Evolutionary conservation across 495 filamentous ascomycete genomes (phyloP).

Genomic region (Talaromyces thailandensis): DNA sequence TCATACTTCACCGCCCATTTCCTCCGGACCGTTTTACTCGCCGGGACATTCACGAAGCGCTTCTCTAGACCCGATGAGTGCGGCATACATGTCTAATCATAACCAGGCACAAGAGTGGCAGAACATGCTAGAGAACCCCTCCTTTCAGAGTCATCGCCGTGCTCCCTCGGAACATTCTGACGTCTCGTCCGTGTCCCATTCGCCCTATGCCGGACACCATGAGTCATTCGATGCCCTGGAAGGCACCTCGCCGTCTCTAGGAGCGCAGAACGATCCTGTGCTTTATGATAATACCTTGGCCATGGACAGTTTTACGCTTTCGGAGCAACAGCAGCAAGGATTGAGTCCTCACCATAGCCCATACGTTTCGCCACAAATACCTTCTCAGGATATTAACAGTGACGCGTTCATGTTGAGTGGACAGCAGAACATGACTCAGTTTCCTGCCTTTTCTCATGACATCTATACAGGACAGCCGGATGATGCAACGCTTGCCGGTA

Average conservation of each 20-base stretch:
- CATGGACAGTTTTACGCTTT: conserved; percentile 74
- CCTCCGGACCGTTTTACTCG: conserved; percentile 49
- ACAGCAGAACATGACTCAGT: conserved; percentile 35
- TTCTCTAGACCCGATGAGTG: conserved; percentile 72
- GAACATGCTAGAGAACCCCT: conserved; percentile 48
- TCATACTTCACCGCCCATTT: conserved; percentile 39
- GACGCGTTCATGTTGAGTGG: conserved; percentile 43
- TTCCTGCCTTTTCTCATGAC: conserved; percentile 39
- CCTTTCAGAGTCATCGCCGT: conserved; percentile 70
- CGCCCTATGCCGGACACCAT: conserved; percentile 68
- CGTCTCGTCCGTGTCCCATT: conserved; percentile 70
- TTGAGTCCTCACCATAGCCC: conserved; percentile 78
- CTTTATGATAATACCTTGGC: conserved; percentile 71
- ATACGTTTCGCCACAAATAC: conserved; percentile 72
- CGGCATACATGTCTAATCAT: conserved; percentile 54
- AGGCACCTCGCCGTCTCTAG: conserved; percentile 72
- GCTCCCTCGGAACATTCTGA: conserved; percentile 89
- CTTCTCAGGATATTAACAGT: conserved; percentile 53
- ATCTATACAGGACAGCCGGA: conserved; percentile 43
- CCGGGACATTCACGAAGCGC: conserved; percentile 66
- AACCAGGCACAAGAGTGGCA: conserved; percentile 57
- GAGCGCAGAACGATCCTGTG: conserved; percentile 57
- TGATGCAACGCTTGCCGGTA: conserved; percentile 14
- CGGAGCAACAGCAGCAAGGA: conserved; percentile 55
- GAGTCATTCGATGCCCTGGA: conserved; percentile 72